Conservation (phyloP, 148 eudicot genomes). For the Pouteria glomerata region DNA sequence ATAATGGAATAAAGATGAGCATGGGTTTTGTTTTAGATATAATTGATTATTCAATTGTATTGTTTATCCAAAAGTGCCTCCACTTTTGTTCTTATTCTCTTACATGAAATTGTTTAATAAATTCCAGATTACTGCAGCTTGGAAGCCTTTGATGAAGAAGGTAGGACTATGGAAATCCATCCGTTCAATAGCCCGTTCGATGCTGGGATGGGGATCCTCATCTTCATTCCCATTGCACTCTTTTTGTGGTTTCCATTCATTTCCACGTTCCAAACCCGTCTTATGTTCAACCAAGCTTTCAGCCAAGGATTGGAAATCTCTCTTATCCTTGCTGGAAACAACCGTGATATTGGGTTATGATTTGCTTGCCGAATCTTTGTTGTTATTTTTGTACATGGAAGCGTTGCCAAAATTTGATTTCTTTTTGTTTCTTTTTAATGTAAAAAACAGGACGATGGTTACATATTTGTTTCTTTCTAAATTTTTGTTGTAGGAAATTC, state of each 20-base stretch:
- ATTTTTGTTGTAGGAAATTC: too few relatives aligned
- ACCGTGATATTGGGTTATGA: constrained; percentile 68
- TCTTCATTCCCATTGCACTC: constrained; percentile 86
- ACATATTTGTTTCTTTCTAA: too few relatives aligned
- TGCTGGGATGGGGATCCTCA: constrained; percentile 95
- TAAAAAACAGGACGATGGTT: too few relatives aligned
- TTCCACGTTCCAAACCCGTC: constrained; percentile 94
- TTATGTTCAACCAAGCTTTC: constrained; percentile 99
- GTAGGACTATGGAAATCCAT: constrained; percentile 87
- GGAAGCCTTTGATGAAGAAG: constrained; percentile 79
- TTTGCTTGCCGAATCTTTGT: too few relatives aligned
- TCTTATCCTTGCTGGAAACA: constrained; percentile 97
- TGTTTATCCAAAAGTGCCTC: background rate
- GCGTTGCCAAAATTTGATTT: too few relatives aligned
- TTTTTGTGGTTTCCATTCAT: constrained; percentile 94
- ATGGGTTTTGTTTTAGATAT: background rate
- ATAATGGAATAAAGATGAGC: background rate
- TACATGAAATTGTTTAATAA: constrained; percentile 1
- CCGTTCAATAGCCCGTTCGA: constrained; percentile 84
- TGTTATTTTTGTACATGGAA: too few relatives aligned
- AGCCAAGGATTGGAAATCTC: constrained; percentile 96
- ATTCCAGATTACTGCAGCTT: constrained; percentile 80
- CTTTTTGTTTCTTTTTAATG: too few relatives aligned
- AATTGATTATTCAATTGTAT: background rate
- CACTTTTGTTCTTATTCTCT: background rate